phyloP scores from a whole-genome alignment of 2,329 filamentous ascomycete species.

The Xylariales sp. region DNA sequence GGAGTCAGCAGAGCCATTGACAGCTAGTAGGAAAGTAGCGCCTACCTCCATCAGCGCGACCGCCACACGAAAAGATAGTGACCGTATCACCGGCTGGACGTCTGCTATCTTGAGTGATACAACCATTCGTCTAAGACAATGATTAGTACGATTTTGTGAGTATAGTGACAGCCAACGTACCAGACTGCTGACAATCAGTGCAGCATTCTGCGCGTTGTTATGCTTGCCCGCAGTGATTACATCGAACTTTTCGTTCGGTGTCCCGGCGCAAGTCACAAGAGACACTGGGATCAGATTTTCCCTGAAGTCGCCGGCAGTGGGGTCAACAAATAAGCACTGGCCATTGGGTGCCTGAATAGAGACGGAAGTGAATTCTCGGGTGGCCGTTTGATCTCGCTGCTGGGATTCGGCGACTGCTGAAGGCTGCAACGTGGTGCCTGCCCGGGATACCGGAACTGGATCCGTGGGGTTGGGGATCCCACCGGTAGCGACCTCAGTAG shows the following conservation, averaged over 20 bases:
- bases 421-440: constrained; percentile 44
- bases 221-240: constrained; percentile 45
- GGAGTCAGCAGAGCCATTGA: constrained; percentile 11
- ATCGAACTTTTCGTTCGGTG: constrained; percentile 45
- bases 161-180: constrained; percentile 18
- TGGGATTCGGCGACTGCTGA: constrained; percentile 46
- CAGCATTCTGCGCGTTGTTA: constrained; percentile 36
- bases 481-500: constrained; percentile 11
- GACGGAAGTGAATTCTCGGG: constrained; percentile 38
- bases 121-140: constrained; percentile 38
- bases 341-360: constrained; percentile 43
- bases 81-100: constrained; percentile 41
- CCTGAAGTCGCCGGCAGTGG: constrained; percentile 49
- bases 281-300: constrained; percentile 48
- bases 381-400: constrained; percentile 40
- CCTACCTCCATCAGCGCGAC: constrained; percentile 41
- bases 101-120: constrained; percentile 44
- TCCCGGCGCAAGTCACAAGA: constrained; percentile 39
- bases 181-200: constrained; percentile 43
- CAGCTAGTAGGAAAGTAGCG: constrained; percentile 13
- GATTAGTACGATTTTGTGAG: neutral
- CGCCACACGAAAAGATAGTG: constrained; percentile 47
- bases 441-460: constrained; percentile 44
- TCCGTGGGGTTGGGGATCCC: constrained; percentile 33
- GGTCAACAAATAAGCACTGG: constrained; percentile 47